These are phyloP conservation scores for Moesziomyces aphidis DNA, from an alignment of 1,284 basidiomycete genomes.

Conservation along the genomic window DNA sequence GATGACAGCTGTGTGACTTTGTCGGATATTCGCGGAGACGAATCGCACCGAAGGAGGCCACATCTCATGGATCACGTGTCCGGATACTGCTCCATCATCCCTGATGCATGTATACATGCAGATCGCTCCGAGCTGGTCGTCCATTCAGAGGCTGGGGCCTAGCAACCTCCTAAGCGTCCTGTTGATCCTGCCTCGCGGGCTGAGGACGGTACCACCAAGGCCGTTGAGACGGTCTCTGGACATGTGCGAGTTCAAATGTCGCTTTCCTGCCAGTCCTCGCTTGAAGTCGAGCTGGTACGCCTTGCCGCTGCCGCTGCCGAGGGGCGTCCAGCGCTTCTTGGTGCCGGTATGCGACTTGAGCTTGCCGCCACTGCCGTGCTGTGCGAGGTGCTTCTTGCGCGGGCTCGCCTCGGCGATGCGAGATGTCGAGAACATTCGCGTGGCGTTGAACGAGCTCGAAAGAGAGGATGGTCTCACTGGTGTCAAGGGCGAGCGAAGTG, in stretches of 20 bases:
- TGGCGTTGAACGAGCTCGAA: background rate
- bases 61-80: no score
- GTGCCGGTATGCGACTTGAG: slow-evolving; percentile 57
- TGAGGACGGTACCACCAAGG: slow-evolving; percentile 46
- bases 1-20: background rate
- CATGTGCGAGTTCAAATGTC: slow-evolving; percentile 61
- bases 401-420: slow-evolving; percentile 17
- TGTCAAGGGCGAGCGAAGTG: slow-evolving; percentile 13
- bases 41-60: no score
- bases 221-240: slow-evolving; percentile 52
- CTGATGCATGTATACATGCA: no score
- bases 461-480: background rate
- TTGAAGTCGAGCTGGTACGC: slow-evolving; percentile 52
- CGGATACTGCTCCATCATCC: no score
- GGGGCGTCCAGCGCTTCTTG: slow-evolving; percentile 59
- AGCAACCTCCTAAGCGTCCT: slow-evolving; percentile 56
- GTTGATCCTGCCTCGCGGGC: slow-evolving; percentile 46
- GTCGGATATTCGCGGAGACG: background rate
- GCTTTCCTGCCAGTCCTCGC: slow-evolving; percentile 50
- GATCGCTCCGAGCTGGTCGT: background rate
- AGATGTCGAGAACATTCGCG: slow-evolving; percentile 22
- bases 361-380: slow-evolving; percentile 48
- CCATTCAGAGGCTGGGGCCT: slow-evolving; percentile 44
- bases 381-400: slow-evolving; percentile 42
- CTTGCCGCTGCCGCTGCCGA: slow-evolving; percentile 48